Conservation (phyloP, 2,329 filamentous ascomycete species). For the Phaeosphaeria sp. region DNA sequence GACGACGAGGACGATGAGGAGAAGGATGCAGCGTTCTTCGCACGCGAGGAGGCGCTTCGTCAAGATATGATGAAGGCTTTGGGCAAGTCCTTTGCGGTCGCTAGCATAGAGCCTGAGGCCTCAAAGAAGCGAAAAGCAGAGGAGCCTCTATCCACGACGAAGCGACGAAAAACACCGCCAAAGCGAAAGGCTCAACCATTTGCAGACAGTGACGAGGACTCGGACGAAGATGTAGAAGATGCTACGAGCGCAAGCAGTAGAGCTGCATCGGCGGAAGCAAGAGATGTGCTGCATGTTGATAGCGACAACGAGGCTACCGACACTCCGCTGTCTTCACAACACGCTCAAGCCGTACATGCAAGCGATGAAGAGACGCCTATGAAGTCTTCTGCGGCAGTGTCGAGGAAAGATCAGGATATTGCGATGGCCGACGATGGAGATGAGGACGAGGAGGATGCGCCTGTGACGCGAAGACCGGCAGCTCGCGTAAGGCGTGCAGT, state of each 20-base stretch:
- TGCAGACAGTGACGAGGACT: constrained; percentile 36
- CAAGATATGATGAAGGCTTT: constrained; percentile 61
- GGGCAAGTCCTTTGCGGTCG: constrained; percentile 53
- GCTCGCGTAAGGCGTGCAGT: constrained; percentile 51
- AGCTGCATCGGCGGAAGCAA: constrained; percentile 30
- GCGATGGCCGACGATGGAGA: constrained; percentile 37
- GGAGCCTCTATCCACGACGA: constrained; percentile 24
- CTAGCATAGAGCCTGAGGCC: constrained; percentile 43
- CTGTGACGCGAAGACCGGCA: constrained; percentile 42
- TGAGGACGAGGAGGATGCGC: constrained; percentile 51
- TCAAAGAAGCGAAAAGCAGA: constrained; percentile 47
- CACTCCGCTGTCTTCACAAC: constrained; percentile 51
- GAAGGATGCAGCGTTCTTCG: constrained; percentile 77
- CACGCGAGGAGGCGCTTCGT: constrained; percentile 72
- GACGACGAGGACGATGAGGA: constrained; percentile 92
- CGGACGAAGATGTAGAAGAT: constrained; percentile 29
- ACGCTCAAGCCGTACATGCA: constrained; percentile 16
- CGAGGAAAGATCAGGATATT: constrained; percentile 22
- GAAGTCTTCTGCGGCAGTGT: constrained; percentile 2
- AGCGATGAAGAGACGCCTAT: constrained; percentile 23
- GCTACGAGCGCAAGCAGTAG: constrained; percentile 32
- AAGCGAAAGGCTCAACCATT: constrained; percentile 36
- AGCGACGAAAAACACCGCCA: constrained; percentile 42
- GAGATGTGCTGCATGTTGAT: constrained; percentile 22
- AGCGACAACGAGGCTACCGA: constrained; percentile 47